A percentile compares a stretch with the other conserved stretches of the same genome.
These are phyloP conservation scores for Solanum tacnaense DNA, from an alignment of 257 asterid genomes.

Conservation along the genomic window DNA sequence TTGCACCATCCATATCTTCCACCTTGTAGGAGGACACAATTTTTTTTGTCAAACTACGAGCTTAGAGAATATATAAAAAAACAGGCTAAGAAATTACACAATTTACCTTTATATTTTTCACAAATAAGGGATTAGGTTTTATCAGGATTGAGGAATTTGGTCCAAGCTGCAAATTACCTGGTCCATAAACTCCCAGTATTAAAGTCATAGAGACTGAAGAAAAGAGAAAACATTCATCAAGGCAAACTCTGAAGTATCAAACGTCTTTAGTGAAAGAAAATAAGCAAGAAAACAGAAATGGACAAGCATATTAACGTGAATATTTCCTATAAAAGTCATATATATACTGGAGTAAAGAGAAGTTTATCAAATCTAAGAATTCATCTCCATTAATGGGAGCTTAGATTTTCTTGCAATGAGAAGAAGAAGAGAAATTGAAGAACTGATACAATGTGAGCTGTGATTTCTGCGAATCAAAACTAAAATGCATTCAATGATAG, in stretches of 20 bases:
- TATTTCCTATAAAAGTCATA: background rate
- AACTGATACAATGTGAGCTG: too few relatives aligned
- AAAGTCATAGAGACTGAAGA: constrained; percentile 39
- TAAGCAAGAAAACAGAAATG: background rate
- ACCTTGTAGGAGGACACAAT: constrained; percentile 34
- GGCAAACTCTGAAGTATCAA: background rate
- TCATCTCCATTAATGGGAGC: too few relatives aligned
- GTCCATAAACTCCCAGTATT: constrained; percentile 56
- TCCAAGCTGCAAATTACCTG: constrained; percentile 50
- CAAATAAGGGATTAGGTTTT: constrained; percentile 48
- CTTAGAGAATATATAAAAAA: background rate
- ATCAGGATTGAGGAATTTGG: constrained; percentile 67
- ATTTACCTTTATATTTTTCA: constrained; percentile 55
- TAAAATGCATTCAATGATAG: too few relatives aligned
- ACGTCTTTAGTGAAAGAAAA: background rate
- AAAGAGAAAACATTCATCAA: constrained; percentile 6
- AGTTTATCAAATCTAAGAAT: background rate
- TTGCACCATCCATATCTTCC: constrained; percentile 27
- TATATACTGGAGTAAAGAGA: background rate
- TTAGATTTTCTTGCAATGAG: too few relatives aligned
- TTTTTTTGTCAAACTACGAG: background rate
- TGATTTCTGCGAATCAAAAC: too few relatives aligned
- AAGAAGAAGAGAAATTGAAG: too few relatives aligned
- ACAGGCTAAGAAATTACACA: background rate
- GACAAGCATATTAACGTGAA: background rate